Evolutionary conservation across 306 rosid species (phyloP).

Genomic region (Begonia loranthoides): DNA sequence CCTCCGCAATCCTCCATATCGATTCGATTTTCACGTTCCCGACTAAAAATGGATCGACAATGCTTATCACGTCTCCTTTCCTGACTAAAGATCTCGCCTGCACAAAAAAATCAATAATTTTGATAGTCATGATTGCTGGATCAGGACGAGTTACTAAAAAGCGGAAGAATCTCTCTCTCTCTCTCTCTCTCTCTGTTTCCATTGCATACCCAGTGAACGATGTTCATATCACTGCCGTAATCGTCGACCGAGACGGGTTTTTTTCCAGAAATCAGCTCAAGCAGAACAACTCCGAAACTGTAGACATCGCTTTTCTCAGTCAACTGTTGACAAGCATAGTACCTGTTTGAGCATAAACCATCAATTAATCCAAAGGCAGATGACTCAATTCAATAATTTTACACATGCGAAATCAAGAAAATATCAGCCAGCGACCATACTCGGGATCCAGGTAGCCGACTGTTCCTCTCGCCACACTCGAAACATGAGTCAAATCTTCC

Average conservation of each 20-base stretch:
- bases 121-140: background rate
- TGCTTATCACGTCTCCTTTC: conserved; percentile 74
- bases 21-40: conserved; percentile 70
- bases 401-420: too few relatives aligned
- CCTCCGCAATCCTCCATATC: conserved; percentile 80
- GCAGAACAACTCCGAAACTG: conserved; percentile 85
- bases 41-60: conserved; percentile 45
- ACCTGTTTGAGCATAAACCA: conserved; percentile 29
- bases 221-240: conserved; percentile 80
- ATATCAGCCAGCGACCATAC: conserved; percentile 26
- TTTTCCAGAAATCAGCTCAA: conserved; percentile 84
- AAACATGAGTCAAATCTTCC: conserved; percentile 87
- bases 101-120: conserved; percentile 10
- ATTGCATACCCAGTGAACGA: conserved; percentile 82
- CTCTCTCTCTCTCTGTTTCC: background rate
- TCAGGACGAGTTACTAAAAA: background rate
- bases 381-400: too few relatives aligned
- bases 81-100: conserved; percentile 72
- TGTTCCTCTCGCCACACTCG: conserved; percentile 89
- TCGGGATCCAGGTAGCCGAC: conserved; percentile 96
- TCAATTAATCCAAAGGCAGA: background rate
- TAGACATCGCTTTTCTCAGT: conserved; percentile 94
- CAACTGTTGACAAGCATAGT: conserved; percentile 84
- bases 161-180: background rate
- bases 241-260: conserved; percentile 76